A percentile compares a stretch with the other conserved stretches of the same genome.
These are phyloP conservation scores for Geosmithia putterillii DNA, from an alignment of 2,329 filamentous ascomycete species.

Conservation along the genomic window DNA sequence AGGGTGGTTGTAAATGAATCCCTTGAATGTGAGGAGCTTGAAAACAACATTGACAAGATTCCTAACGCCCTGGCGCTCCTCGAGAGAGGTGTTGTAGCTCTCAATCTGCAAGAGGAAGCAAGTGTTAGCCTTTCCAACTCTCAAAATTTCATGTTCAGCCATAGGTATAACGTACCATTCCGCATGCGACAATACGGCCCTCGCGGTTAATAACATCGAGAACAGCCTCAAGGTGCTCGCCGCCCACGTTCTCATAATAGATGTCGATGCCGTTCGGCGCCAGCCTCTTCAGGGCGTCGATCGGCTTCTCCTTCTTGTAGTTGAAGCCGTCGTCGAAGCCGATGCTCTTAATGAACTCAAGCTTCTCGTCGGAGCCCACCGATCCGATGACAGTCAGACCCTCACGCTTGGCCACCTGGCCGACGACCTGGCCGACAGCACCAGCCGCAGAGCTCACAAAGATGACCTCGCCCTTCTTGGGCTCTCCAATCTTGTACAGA, in stretches of 20 bases:
- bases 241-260: conserved; percentile 42
- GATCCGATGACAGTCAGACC: conserved; percentile 70
- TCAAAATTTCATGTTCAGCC: no score
- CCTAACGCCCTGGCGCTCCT: conserved; percentile 51
- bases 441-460: conserved; percentile 72
- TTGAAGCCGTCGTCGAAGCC: conserved; percentile 59
- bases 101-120: conserved; percentile 33
- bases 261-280: conserved; percentile 69
- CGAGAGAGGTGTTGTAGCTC: conserved; percentile 52
- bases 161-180: no score
- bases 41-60: conserved; percentile 51
- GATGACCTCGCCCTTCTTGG: conserved; percentile 60
- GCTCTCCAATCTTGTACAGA: conserved; percentile 50
- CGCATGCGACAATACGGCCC: conserved; percentile 54
- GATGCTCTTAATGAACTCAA: conserved; percentile 49
- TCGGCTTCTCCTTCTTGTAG: conserved; percentile 71
- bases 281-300: conserved; percentile 55
- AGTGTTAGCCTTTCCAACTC: no score
- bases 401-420: conserved; percentile 72
- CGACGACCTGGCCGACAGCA: conserved; percentile 72
- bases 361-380: conserved; percentile 69
- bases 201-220: conserved; percentile 38
- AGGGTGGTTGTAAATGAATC: conserved; percentile 62
- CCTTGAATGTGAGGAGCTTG: conserved; percentile 59
- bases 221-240: conserved; percentile 36